phyloP scores from a whole-genome alignment of 2,329 filamentous ascomycete genomes.

The Venturia pyrina region DNA sequence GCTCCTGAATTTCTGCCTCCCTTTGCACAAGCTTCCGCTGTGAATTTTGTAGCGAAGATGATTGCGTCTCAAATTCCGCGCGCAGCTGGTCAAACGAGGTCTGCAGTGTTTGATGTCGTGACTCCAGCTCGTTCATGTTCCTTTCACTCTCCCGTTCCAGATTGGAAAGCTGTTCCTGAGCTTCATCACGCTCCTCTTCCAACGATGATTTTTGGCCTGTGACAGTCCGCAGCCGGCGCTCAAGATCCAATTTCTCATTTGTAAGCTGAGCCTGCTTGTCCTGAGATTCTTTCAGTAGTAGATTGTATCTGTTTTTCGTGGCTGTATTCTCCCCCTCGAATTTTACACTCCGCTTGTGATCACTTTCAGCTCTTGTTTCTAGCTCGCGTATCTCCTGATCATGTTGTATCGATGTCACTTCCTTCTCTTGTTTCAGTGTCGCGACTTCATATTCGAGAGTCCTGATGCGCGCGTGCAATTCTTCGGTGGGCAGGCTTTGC shows the following conservation, averaged over 20 bases:
- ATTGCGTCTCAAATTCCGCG: conserved; percentile 47
- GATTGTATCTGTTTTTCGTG: conserved; percentile 44
- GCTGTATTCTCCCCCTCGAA: conserved; percentile 44
- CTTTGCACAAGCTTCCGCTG: conserved; percentile 60
- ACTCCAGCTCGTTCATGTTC: conserved; percentile 49
- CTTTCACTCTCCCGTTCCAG: conserved; percentile 56
- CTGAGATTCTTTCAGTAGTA: conserved; percentile 43
- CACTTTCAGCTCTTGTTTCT: conserved; percentile 71
- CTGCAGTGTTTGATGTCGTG: conserved; percentile 48
- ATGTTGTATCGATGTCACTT: conserved; percentile 66
- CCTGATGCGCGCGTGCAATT: conserved; percentile 81
- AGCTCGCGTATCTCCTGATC: conserved; percentile 76
- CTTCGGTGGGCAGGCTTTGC: conserved; percentile 46
- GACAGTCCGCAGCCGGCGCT: conserved; percentile 43
- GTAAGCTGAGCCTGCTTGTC: conserved; percentile 43
- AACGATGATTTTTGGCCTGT: conserved; percentile 64
- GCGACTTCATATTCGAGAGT: conserved; percentile 81
- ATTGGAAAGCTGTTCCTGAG: conserved; percentile 61
- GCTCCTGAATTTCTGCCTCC: conserved; percentile 58
- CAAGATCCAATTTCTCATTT: conserved; percentile 46
- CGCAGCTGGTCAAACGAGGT: conserved; percentile 50
- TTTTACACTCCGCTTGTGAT: conserved; percentile 50
- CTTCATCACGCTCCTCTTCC: conserved; percentile 76
- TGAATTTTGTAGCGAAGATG: conserved; percentile 45
- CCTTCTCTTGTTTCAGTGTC: conserved; percentile 77